Evolutionary conservation across 306 rosid genomes (phyloP), one percentile per base, ranked within the genome.

Genomic region (Sicyos edulis): DNA sequence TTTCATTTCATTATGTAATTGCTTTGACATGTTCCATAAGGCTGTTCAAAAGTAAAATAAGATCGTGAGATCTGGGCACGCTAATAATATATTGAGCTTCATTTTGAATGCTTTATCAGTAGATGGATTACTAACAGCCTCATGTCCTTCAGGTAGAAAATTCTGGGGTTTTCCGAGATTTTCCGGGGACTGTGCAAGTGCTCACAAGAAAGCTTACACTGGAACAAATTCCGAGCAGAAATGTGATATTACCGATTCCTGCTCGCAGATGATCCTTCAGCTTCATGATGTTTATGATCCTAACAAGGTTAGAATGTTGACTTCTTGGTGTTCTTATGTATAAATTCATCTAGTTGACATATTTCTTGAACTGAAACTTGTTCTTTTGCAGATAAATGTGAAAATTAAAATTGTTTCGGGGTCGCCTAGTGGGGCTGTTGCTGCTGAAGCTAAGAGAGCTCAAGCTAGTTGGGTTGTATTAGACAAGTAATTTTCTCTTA

Each of bases 201-300:
- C 86, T 56, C 82, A 85, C 70, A 83, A 79, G 78, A 93, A 87
- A 84, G 81, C 84, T 70, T 81, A 82, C 68, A 70, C 91, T 8
- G 97, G 91, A 75, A 79, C 95, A 52, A 74, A 74, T 67, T 85
- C 87, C 19, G 99, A 91, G 85, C 91, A 75, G 78, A 93, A 88
- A 76, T 78, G 79, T 70, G 99, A 91, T 54, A 93, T 91, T 50
- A 83, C 88, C 4, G 97, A 93, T 84, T 80, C 95, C 54, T 93
- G 97, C 85, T 93, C 99, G 47, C 99, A 93, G 78, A 91, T 93
- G 99, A 93, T 93, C 57, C 95, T 93, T 81, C 99, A 87, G 85
- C 99, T 93, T 64, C 95, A 91, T 80, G 92, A 87, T 60, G 99
- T 93, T 78, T 91, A 87, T 85, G 97, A 93, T 83, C 95, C 97